Evolutionary conservation across 805 yeast genomes (phyloP).

Genomic region (Lachancea quebecensis): DNA sequence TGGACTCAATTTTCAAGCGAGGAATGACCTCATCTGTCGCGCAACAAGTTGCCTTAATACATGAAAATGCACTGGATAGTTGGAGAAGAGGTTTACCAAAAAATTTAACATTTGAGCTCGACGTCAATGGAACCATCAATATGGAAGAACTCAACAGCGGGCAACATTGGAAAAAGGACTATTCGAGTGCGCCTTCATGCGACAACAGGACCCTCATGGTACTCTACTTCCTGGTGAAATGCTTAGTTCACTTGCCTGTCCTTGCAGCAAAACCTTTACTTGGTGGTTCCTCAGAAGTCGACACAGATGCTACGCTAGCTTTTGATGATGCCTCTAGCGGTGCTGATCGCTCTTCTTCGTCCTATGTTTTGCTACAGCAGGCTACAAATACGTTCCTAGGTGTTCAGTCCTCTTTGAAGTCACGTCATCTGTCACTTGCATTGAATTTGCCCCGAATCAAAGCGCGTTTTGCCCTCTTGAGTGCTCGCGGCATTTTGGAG

Average conservation of each 20-base stretch:
- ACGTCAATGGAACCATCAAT: slow-evolving; percentile 42
- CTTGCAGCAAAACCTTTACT: slow-evolving; percentile 40
- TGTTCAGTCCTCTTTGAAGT: slow-evolving; percentile 39
- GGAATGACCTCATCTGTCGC: slow-evolving; percentile 30
- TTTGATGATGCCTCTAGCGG: background rate
- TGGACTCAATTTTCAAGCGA: slow-evolving; percentile 66
- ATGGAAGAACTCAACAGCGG: slow-evolving; percentile 17
- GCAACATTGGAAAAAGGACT: slow-evolving; percentile 9
- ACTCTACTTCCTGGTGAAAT: slow-evolving; percentile 54
- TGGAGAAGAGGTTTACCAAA: slow-evolving; percentile 72
- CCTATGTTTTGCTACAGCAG: slow-evolving; percentile 63
- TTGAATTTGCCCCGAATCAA: slow-evolving; percentile 54
- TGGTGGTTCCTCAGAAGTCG: slow-evolving; percentile 6
- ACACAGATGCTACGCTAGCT: background rate
- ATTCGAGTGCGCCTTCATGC: slow-evolving; percentile 29
- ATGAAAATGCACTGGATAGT: slow-evolving; percentile 65
- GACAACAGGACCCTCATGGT: slow-evolving; percentile 49
- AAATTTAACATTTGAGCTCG: slow-evolving; percentile 55
- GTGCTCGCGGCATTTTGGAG: slow-evolving; percentile 72
- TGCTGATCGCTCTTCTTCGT: slow-evolving; percentile 39
- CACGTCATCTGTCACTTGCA: slow-evolving; percentile 53
- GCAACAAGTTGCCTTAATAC: slow-evolving; percentile 28
- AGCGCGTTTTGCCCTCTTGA: slow-evolving; percentile 55
- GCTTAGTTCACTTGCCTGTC: slow-evolving; percentile 59
- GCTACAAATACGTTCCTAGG: slow-evolving; percentile 55